Conservation (phyloP, 2,329 filamentous ascomycete genomes). For the Coniella vitis region DNA sequence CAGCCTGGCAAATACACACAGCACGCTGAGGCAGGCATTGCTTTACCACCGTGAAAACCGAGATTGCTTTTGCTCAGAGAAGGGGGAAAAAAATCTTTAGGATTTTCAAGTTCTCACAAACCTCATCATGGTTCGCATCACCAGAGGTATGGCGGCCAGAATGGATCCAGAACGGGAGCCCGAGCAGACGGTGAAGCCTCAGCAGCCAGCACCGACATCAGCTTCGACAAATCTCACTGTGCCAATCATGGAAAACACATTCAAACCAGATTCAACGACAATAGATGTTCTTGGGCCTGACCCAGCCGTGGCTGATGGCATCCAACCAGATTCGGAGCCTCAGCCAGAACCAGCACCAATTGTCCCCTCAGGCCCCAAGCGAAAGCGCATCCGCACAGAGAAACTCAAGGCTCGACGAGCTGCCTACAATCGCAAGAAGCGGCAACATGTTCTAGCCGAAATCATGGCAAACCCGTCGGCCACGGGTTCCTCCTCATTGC, state of each 20-base stretch:
- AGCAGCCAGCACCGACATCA: not conserved
- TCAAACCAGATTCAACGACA: too few species aligned
- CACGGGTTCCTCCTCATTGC: not conserved
- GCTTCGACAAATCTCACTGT: not conserved
- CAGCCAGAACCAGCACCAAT: too few species aligned
- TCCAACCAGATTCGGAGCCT: too few species aligned
- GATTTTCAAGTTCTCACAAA: too few species aligned
- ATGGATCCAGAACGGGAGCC: not conserved
- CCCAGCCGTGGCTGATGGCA: not conserved
- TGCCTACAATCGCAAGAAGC: slow-evolving; percentile 1
- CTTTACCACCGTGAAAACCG: too few species aligned
- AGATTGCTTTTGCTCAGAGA: too few species aligned
- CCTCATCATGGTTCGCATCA: too few species aligned
- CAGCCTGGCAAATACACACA: not conserved
- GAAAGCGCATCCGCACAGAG: not conserved
- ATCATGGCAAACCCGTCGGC: not conserved
- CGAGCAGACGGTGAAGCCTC: not conserved
- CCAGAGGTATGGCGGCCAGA: too few species aligned
- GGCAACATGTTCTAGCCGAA: not conserved
- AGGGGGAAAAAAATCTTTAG: too few species aligned
- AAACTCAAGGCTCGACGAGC: not conserved
- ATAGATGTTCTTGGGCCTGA: not conserved
- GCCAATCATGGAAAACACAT: too few species aligned
- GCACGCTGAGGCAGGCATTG: not conserved
- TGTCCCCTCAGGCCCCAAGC: not conserved